Evolutionary conservation across 2,329 filamentous ascomycete species (phyloP).

Genomic region (Tolypocladium capitatum): DNA sequence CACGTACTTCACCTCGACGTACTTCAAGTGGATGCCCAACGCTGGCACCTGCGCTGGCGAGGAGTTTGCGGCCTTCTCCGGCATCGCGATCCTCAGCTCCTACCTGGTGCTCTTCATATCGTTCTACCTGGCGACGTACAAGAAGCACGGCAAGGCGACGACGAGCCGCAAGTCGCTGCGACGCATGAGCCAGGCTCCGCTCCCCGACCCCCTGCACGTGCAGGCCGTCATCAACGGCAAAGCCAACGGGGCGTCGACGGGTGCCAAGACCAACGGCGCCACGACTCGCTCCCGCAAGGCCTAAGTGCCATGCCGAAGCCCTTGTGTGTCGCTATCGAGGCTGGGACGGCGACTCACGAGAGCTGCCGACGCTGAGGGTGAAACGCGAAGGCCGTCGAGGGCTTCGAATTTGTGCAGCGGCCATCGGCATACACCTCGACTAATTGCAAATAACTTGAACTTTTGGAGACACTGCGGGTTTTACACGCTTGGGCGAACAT

Average conservation of each 20-base stretch:
- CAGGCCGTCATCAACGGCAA: conserved; percentile 42
- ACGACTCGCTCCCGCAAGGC: conserved; percentile 60
- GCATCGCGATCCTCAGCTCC: conserved; percentile 82
- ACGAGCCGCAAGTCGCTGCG: conserved; percentile 68
- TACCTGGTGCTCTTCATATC: conserved; percentile 98
- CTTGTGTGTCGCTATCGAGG: background rate
- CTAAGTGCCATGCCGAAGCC: conserved; percentile 9
- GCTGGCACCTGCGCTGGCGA: conserved; percentile 80
- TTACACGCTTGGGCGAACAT: background rate
- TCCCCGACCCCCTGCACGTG: conserved; percentile 73
- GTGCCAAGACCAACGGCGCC: conserved; percentile 43
- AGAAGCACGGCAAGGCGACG: conserved; percentile 65
- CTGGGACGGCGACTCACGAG: background rate
- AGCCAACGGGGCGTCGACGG: conserved; percentile 37
- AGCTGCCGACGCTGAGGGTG: background rate
- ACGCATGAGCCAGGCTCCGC: conserved; percentile 50
- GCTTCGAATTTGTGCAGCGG: background rate
- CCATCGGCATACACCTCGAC: background rate
- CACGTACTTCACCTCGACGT: conserved; percentile 90
- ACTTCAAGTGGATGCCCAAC: conserved; percentile 77
- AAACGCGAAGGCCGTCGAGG: background rate
- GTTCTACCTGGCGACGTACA: conserved; percentile 97
- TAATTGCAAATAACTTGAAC: background rate
- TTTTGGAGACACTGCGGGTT: conserved; percentile 4
- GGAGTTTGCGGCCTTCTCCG: conserved; percentile 89